Evolutionary conservation across 257 asterid genomes (phyloP).

Genomic region (Rubia yunnanensis): DNA sequence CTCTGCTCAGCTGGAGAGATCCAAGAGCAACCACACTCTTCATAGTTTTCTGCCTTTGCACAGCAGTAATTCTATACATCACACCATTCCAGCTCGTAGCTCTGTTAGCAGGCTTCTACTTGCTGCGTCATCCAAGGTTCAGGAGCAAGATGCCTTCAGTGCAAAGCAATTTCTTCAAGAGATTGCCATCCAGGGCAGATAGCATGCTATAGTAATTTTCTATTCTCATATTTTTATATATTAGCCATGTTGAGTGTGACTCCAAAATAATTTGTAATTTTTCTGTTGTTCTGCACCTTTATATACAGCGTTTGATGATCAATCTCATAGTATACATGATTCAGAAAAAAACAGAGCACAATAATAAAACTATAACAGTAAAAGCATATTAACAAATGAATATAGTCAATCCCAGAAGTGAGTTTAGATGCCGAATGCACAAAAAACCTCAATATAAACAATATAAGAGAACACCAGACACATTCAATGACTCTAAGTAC

Average conservation of each 20-base stretch:
- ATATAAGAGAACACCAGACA: background rate
- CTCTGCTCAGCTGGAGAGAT: conserved; percentile 41
- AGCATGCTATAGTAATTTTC: conserved; percentile 22
- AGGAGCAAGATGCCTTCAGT: conserved; percentile 36
- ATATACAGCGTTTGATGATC: background rate
- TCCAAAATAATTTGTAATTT: background rate
- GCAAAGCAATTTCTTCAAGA: conserved; percentile 34
- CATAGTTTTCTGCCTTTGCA: conserved; percentile 26
- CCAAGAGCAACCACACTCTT: conserved; percentile 38
- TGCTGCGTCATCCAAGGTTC: conserved; percentile 35
- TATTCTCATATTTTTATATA: background rate
- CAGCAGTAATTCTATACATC: conserved; percentile 28
- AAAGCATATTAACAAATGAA: background rate
- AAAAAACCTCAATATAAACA: background rate
- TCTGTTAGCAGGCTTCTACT: conserved; percentile 18
- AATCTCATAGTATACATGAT: background rate
- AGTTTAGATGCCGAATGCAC: background rate
- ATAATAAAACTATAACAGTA: background rate
- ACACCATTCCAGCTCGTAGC: conserved; percentile 28
- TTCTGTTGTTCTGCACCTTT: background rate
- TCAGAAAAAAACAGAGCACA: background rate
- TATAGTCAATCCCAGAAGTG: background rate
- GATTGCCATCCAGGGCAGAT: conserved; percentile 40
- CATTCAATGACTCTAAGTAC: background rate
- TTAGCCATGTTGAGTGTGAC: background rate